Base-by-base conservation (phyloP, 148 eudicot species). In the Camellia sinensis region DNA sequence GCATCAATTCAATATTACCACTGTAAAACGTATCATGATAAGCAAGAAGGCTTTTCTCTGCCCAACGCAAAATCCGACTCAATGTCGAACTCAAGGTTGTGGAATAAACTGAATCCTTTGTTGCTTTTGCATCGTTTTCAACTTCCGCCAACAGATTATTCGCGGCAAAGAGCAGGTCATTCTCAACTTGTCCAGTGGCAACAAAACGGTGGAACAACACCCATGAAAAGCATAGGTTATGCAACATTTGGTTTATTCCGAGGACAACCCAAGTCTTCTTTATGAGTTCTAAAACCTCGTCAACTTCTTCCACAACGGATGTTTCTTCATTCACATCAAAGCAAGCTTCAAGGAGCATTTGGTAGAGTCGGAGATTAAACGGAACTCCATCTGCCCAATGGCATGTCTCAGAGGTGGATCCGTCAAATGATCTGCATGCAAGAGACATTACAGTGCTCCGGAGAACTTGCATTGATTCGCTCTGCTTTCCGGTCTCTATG, bases 381-480 rank as follows among this genome's bases (percentile, higher is more conserved):
- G 98, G 99, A 75, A 89, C 82, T 60, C 99, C 99, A 89, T 96
- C 99, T 22, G 95, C 99, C 99, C 99, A 96, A 71, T 96, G 99
- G 74, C 94, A 92, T 54, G 77, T 71, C 70, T 86, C 94, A 11
- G 97, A 84, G 63, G 77, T 75, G 78, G 89, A 84, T 69, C 90
- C 98, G 67, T 93, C 94, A 82, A 81, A 84, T 74, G 98, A 89
- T 88, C 99, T 88, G 84, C 86, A 88, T 6, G 97, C 92, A 78
- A 96, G 97, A 61, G 92, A 86, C 88, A 87, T 84, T 10, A 89
- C 92, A 67, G 81, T 78, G 40, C 67, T 87, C 21, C 93, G 89
- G 66, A 96, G 88, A 44, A 68, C 78, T 65, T 87, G 89, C 91
- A 93, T 87, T 48, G 89, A 78, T 85, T 96, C 98, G 44, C 84